These are phyloP conservation scores for Ogataea pini DNA, from an alignment of 805 yeast species.

Conservation along the genomic window DNA sequence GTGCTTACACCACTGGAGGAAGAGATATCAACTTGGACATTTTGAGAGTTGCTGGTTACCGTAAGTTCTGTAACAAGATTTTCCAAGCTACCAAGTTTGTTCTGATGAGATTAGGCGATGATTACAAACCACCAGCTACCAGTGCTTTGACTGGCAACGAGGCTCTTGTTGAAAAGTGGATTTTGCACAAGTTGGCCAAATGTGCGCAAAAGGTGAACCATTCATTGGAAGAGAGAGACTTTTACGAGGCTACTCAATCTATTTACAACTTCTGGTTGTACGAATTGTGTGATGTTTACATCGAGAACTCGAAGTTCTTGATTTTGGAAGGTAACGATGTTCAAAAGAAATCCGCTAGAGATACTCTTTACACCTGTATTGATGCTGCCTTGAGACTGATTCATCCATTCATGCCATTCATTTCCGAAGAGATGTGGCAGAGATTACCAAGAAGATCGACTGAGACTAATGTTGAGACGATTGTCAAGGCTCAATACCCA, in stretches of 20 bases:
- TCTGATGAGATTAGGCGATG: constrained; percentile 86
- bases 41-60: constrained; percentile 95
- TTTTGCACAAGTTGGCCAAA: constrained; percentile 77
- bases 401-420: constrained; percentile 98
- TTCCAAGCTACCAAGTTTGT: constrained; percentile 99
- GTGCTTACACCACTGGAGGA: constrained; percentile 99
- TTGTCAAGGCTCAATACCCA: constrained; percentile 82
- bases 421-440: constrained; percentile 99
- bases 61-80: constrained; percentile 99
- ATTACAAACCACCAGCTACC: constrained; percentile 75
- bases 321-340: constrained; percentile 86
- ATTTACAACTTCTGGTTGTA: constrained; percentile 93
- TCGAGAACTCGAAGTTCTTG: constrained; percentile 93
- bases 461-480: constrained; percentile 62
- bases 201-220: constrained; percentile 66
- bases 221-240: constrained; percentile 80
- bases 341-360: constrained; percentile 88
- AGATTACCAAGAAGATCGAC: constrained; percentile 85
- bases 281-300: constrained; percentile 95
- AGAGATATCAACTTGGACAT: constrained; percentile 96
- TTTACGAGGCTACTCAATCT: constrained; percentile 81
- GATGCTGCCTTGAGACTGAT: constrained; percentile 89
- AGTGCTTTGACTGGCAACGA: constrained; percentile 69
- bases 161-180: constrained; percentile 95
- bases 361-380: constrained; percentile 88